Percentiles rank a stretch among this genome's conserved stretches.
phyloP scores from a whole-genome alignment of 148 eudicot species.

The Rhododendron ovatum region DNA sequence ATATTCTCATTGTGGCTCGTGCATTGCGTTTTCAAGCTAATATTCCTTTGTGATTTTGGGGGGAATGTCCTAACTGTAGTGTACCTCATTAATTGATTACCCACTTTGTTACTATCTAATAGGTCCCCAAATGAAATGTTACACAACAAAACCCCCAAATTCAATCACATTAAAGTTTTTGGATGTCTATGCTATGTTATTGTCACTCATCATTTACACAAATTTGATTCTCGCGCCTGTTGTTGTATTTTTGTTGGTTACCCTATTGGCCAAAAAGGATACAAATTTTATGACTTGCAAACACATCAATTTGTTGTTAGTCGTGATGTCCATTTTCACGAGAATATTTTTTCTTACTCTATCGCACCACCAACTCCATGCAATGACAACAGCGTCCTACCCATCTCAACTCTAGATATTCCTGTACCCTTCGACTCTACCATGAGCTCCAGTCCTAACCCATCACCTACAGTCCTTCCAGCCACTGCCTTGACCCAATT shows the following conservation, averaged over 20 bases:
- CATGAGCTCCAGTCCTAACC: neutral
- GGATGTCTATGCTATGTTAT: neutral
- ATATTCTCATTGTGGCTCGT: neutral
- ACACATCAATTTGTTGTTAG: neutral
- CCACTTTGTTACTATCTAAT: neutral
- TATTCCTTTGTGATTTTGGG: neutral
- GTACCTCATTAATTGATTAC: neutral
- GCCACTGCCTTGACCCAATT: neutral
- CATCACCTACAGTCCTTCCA: neutral
- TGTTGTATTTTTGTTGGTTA: neutral
- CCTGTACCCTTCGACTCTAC: neutral
- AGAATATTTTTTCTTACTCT: neutral
- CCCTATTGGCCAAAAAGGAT: neutral
- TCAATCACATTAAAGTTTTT: neutral
- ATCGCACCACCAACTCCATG: neutral
- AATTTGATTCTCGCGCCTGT: neutral
- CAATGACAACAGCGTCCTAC: neutral
- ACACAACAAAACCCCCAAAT: neutral
- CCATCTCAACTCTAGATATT: neutral
- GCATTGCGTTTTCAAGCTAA: neutral
- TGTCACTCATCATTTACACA: neutral
- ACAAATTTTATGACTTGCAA: neutral
- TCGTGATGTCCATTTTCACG: neutral
- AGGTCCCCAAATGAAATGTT: neutral
- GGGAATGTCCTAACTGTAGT: neutral